Percentiles rank a stretch among this genome's conserved stretches.
phyloP scores from a whole-genome alignment of 2,329 filamentous ascomycete genomes.

The Venturia effusa region DNA sequence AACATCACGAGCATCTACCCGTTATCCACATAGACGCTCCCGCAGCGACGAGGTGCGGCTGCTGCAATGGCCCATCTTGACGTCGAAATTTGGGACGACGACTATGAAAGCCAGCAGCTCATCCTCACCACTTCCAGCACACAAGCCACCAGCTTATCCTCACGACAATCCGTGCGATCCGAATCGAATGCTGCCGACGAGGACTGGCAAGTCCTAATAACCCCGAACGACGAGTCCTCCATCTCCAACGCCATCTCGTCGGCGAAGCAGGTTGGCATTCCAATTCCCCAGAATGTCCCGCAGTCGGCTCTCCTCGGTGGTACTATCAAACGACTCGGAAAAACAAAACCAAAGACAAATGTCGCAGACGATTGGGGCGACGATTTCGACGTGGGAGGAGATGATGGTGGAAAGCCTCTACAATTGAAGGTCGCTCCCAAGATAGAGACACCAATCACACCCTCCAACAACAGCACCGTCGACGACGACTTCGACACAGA shows the following conservation, averaged over 20 bases:
- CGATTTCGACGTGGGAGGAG: slow-evolving; percentile 19
- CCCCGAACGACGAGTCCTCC: slow-evolving; percentile 74
- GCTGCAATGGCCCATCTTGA: slow-evolving; percentile 44
- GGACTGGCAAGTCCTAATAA: slow-evolving; percentile 76
- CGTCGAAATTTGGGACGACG: slow-evolving; percentile 58
- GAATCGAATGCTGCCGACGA: slow-evolving; percentile 69
- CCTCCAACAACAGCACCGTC: slow-evolving; percentile 31
- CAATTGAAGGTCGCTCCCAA: slow-evolving; percentile 25
- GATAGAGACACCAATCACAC: slow-evolving; percentile 5
- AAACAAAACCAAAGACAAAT: slow-evolving; percentile 33
- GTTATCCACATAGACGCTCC: not conserved
- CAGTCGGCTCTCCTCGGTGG: slow-evolving; percentile 83
- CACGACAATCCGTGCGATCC: slow-evolving; percentile 71
- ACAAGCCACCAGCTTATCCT: slow-evolving; percentile 50
- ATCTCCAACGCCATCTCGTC: slow-evolving; percentile 78
- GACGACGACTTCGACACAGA: slow-evolving; percentile 69
- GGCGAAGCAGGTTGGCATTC: slow-evolving; percentile 81
- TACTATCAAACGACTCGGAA: slow-evolving; percentile 80
- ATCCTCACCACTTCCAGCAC: slow-evolving; percentile 42
- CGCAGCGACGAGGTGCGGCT: slow-evolving; percentile 17
- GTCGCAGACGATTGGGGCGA: slow-evolving; percentile 40
- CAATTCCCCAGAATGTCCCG: slow-evolving; percentile 76
- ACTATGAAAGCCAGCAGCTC: slow-evolving; percentile 52
- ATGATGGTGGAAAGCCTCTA: slow-evolving; percentile 22
- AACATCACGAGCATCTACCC: slow-evolving; percentile 2